Base-by-base conservation (phyloP, 1,139 yeast species). In the Scheffersomyces cryptocercus region DNA sequence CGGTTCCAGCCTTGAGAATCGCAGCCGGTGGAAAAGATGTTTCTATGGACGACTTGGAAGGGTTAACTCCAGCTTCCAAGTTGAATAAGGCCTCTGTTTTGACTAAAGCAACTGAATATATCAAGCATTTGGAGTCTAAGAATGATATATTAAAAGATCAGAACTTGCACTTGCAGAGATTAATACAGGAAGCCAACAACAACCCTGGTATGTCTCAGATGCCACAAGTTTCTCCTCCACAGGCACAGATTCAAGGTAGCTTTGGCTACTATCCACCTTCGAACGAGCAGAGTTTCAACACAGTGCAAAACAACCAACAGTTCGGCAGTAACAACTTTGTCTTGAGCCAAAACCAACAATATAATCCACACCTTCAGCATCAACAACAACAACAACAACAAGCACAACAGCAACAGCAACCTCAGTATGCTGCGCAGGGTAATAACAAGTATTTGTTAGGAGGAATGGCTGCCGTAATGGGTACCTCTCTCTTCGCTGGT, bases 31-130 rank as follows among this genome's bases (percentile, higher is more conserved):
- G 61, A 26, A 70, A 65, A 41, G 72, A 72, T 44, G 62, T 70
- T 26, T 59, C 68, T 11, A 52, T 72, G 34, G 70, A 73, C 8
- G 85, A 84, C 49, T 69, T 90, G 49, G 97, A 89, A 55, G 97
- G 97, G 2, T 74, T 90, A 45, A 77, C 84, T n/a, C 97, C 97
- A 0, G 96, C 97, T 3, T 72, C 81, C 42, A 89, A 88, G 59
- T 74, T 90, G 53, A 90, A 89, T 67, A 91, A 91, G 64, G 97
- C 97, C 6, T 85, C 89, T 40, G 90, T 91, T 28, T 74, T 91
- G 50, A 79, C 89, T 40, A 88, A 90, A 61, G 96, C 97, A 4
- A 87, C 95, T 2, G 97, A 90, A 63, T 91, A 90, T 59, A 90
- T 91, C 55, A 77, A 79, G 54, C 96, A 90, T 64, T 73, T 91